Evolutionary conservation across 177 flowering plant species (phyloP).

Genomic region (Vitis hybrid): DNA sequence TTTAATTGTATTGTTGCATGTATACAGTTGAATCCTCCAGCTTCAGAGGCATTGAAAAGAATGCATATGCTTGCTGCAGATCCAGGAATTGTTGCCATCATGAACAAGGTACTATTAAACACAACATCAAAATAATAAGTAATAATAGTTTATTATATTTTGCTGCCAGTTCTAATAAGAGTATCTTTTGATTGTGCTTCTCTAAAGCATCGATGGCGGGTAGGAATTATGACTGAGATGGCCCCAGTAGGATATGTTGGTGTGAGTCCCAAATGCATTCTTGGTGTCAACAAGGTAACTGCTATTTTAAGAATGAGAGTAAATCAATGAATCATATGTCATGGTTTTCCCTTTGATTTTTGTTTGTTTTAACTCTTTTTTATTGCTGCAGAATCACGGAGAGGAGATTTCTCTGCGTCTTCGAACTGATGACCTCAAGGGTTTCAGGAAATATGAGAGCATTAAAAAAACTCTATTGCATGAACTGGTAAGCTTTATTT

Average conservation of each 20-base stretch:
- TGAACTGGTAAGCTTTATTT: conserved; percentile 70
- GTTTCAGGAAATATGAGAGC: conserved; percentile 92
- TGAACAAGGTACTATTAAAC: conserved; percentile 71
- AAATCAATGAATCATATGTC: not conserved
- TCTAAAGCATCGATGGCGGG: conserved; percentile 87
- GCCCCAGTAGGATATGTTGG: conserved; percentile 98
- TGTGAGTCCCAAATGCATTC: conserved; percentile 83
- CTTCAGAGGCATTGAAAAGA: conserved; percentile 80
- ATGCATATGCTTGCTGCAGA: conserved; percentile 98
- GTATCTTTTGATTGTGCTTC: conserved; percentile 8
- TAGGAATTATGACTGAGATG: conserved; percentile 98
- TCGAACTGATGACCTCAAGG: conserved; percentile 95
- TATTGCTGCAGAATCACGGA: conserved; percentile 71
- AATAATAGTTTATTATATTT: not conserved
- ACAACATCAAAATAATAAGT: not conserved
- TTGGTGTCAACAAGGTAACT: conserved; percentile 87
- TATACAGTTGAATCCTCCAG: conserved; percentile 79
- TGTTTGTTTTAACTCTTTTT: conserved; percentile 12
- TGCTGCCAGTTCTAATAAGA: conserved; percentile 10
- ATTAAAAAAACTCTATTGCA: conserved; percentile 91
- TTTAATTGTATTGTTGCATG: not conserved
- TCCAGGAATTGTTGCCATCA: conserved; percentile 91
- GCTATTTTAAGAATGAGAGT: not conserved
- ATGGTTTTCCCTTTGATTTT: not conserved
- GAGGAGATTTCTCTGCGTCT: conserved; percentile 97